Base-by-base conservation (phyloP, 495 filamentous ascomycete species). In the Mytilinidion resinicola region DNA sequence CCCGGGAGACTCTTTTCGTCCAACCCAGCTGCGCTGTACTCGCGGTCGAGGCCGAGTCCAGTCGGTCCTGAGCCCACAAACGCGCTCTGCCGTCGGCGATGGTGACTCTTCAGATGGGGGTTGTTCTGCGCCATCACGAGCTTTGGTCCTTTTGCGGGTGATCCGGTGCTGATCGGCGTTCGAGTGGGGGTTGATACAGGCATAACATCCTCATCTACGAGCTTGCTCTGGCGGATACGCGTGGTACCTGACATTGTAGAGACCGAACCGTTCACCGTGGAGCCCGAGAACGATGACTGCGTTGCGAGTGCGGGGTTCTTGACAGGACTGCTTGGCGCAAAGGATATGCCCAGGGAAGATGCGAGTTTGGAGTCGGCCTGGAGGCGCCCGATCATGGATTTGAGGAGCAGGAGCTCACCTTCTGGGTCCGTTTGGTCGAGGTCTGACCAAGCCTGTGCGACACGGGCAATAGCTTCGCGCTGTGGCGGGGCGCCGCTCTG, bases 361-460 rank as follows among this genome's bases (percentile, higher is more conserved):
- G 72, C 62, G 14, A 73, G 64, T 53, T 71, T 72, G 1, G 68
- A 51, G 41, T 75, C 69, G 37, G 71, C 67, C 60, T 82, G 74
- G 9, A 85, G 68, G 51, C 76, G 78, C 61, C 82, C 81, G 44
- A 90, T 81, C 41, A 90, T 82, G 49, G 79, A 76, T 64, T 82
- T 82, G 48, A 98, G 72, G 11, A 98, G 80, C 49, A 92, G 84
- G 64, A 90, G 95, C 30, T 91, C 82, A 25, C 91, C 91, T 71
- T 96, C 93, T 0, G 93, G 92, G 63, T 98, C 91, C 19, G 91
- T 79, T 51, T 85, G 82, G 74, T 96, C 88, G 36, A 98, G 79
- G 9, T 83, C 78, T 9, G 84, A 87, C 78, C 90, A 95, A 2
- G 92, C 91, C 63, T 91, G 85, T 0, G 87, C 88, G 12, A 96